These are phyloP conservation scores for Theobroma grandiflorum DNA, from an alignment of 441 rosid species.

Conservation along the genomic window DNA sequence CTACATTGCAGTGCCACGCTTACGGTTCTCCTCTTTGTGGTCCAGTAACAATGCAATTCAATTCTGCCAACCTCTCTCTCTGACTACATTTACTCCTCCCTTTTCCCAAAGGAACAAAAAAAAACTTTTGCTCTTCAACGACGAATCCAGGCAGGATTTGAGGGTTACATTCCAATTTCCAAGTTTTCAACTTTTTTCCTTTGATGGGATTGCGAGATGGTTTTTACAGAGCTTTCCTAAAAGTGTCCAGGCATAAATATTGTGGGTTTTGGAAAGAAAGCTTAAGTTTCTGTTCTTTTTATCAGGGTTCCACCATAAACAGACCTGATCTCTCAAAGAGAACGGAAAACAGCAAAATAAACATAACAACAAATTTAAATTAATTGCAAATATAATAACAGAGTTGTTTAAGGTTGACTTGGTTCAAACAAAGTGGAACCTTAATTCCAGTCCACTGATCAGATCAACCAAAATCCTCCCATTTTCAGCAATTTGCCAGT, in stretches of 20 bases:
- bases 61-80: not conserved
- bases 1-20: not conserved
- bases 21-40: not conserved
- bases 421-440: slow-evolving; percentile 1
- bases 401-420: slow-evolving; percentile 6
- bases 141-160: not conserved
- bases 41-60: not conserved
- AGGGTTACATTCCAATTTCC: not conserved
- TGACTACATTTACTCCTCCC: slow-evolving; percentile 9
- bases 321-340: no score
- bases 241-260: no score
- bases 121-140: not conserved
- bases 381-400: slow-evolving; percentile 25
- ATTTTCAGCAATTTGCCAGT: not conserved
- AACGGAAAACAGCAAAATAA: not conserved
- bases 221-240: not conserved
- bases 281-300: no score
- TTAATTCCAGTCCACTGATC: not conserved
- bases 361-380: slow-evolving; percentile 22
- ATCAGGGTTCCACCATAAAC: no score
- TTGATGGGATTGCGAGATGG: not conserved
- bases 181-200: not conserved
- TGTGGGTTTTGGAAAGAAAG: not conserved
- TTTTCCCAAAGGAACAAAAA: slow-evolving; percentile 6
- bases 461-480: slow-evolving; percentile 18